Evolutionary conservation across 257 asterid genomes (phyloP).

Genomic region (Phtheirospermum japonicum): DNA sequence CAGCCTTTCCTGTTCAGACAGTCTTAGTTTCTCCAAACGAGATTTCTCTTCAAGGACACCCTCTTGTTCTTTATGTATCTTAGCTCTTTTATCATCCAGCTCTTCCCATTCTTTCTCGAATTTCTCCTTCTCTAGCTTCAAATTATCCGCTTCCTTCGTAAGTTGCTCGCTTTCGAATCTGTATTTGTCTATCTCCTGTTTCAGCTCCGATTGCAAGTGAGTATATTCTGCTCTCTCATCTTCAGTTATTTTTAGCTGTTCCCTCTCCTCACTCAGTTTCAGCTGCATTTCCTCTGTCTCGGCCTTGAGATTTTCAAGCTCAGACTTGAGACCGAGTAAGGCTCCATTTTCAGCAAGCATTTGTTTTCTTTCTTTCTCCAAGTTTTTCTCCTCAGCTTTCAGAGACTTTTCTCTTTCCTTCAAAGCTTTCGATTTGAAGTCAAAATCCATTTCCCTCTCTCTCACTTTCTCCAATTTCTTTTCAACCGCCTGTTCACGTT

Average conservation of each 20-base stretch:
- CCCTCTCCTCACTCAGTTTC: constrained; percentile 56
- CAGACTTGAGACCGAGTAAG: constrained; percentile 50
- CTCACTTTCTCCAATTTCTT: constrained; percentile 70
- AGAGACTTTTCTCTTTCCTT: constrained; percentile 78
- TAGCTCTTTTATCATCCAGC: constrained; percentile 68
- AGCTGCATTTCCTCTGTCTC: constrained; percentile 59
- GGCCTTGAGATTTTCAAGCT: constrained; percentile 61
- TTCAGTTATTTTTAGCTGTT: constrained; percentile 75
- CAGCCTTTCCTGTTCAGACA: constrained; percentile 68
- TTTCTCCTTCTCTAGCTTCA: constrained; percentile 80
- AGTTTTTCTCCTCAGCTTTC: constrained; percentile 57
- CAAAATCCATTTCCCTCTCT: constrained; percentile 66
- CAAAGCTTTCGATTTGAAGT: constrained; percentile 59
- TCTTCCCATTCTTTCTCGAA: constrained; percentile 98
- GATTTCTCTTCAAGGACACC: constrained; percentile 51
- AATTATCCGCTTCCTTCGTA: constrained; percentile 65
- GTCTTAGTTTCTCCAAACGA: constrained; percentile 48
- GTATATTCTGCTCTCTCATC: constrained; percentile 71
- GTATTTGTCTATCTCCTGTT: constrained; percentile 79
- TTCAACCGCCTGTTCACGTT: constrained; percentile 80
- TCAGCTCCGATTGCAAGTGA: constrained; percentile 73
- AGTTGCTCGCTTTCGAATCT: constrained; percentile 68
- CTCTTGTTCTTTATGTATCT: constrained; percentile 60
- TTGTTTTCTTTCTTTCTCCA: constrained; percentile 60
- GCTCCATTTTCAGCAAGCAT: constrained; percentile 58